A percentile compares a stretch with the other conserved stretches of the same genome.
Evolutionary conservation across 768 basidiomycete species (phyloP).

Genomic region (Boletellus sp.): DNA sequence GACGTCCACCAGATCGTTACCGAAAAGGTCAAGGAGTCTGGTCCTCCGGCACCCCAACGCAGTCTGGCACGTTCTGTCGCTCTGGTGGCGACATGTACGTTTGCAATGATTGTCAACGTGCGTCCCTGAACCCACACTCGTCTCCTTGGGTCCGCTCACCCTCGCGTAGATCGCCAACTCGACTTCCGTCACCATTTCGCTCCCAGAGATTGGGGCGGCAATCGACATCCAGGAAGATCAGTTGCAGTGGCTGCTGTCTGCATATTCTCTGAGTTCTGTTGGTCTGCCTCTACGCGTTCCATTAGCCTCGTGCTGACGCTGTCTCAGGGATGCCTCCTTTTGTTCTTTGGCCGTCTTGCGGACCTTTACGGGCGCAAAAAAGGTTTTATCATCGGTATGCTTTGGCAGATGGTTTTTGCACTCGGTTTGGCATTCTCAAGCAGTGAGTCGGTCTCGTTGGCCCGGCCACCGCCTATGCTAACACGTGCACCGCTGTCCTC

Average conservation of each 20-base stretch:
- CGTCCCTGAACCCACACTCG: constrained; percentile 3
- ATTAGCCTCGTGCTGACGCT: constrained; percentile 1
- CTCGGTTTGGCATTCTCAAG: constrained; percentile 63
- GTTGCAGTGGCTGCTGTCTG: constrained; percentile 66
- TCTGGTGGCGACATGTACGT: constrained; percentile 37
- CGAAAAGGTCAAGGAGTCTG: constrained; percentile 4
- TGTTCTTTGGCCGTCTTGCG: constrained; percentile 75
- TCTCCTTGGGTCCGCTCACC: constrained; percentile 2
- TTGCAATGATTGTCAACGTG: constrained; percentile 38
- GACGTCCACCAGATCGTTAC: constrained; percentile 3
- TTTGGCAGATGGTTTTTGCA: constrained; percentile 51
- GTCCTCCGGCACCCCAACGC: constrained; percentile 6
- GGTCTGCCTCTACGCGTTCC: constrained; percentile 16
- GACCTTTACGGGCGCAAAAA: constrained; percentile 76
- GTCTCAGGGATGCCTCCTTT: constrained; percentile 71
- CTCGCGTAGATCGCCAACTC: constrained; percentile 27
- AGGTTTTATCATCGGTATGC: constrained; percentile 59
- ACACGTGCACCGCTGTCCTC: not conserved
- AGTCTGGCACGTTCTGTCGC: constrained; percentile 27
- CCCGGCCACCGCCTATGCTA: not conserved
- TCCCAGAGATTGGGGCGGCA: constrained; percentile 50
- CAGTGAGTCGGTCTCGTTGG: constrained; percentile 30
- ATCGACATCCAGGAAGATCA: constrained; percentile 47
- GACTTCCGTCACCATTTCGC: constrained; percentile 48
- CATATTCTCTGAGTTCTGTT: constrained; percentile 65